Evolutionary conservation across 225 moss, liverwort and hornwort species (phyloP), one percentile per base, ranked within the genome.

Genomic region (Neckera pumila): DNA sequence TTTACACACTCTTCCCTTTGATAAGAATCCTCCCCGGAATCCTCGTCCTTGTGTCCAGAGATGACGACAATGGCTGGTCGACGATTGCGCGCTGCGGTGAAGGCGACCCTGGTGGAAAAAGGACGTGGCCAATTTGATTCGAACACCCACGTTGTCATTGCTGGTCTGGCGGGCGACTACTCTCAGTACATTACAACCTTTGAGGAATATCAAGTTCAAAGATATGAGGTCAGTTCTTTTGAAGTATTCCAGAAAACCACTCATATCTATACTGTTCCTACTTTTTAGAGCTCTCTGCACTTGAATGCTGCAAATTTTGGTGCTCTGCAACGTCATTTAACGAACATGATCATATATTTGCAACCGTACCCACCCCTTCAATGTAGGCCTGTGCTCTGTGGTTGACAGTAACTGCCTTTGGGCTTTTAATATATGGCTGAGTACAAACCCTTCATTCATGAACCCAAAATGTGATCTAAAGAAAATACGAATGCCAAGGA

Each of bases 41-140:
- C 11, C 54, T 42, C 43, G 25, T 85, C 23, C 22, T 83, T 78
- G 36, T 88, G 64, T 87, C 70, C 94, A 94, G 98, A 98, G 89
- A 93, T 98, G 82, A 94, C 98, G 42, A 98, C 96, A 49, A 98
- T 96, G 98, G 93, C 98, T 66, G 98, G 98, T 77, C 96, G 98
- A 43, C 94, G 96, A 74, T 88, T 96, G 70, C 96, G 96, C 49
- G 93, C 93, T 49, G 93, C 95, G 67, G 95, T 98, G 65, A 95
- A 92, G 87, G 76, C 56, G 28, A 93, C 92, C 36, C 87, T 96
- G 54, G 69, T 98, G 78, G 80, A 93, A 77, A 92, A 91, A 78
- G 91, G 94, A 82, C 60, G 82, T 5, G 93, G 92, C 42, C 91
- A 95, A 76, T 93, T 95, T 63, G 93, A 92, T 80, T 84, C 92